Evolutionary conservation across 148 eudicot genomes (phyloP).

Genomic region (Cornus florida): DNA sequence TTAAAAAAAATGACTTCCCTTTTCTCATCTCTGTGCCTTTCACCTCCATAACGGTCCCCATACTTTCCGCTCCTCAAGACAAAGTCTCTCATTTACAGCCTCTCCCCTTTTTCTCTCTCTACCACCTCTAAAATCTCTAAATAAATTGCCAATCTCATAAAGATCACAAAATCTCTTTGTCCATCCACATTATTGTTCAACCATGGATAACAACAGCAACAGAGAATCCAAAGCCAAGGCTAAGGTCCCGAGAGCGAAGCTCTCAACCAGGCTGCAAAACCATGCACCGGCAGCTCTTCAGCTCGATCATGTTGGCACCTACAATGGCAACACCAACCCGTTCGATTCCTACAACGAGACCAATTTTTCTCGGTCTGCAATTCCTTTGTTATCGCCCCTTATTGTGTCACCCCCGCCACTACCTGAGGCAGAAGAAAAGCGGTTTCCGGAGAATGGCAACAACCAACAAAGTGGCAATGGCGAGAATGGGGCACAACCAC

Average conservation of each 20-base stretch:
- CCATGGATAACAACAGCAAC: not conserved
- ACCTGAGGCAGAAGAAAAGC: not conserved
- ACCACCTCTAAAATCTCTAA: not conserved
- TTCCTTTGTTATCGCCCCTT: slow-evolving; percentile 12
- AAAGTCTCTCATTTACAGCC: slow-evolving; percentile 1
- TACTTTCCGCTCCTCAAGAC: slow-evolving; percentile 11
- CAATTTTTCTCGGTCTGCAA: not conserved
- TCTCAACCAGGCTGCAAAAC: slow-evolving; percentile 5
- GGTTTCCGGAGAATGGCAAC: not conserved
- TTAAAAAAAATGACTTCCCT: not conserved
- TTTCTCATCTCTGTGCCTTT: not conserved
- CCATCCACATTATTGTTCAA: not conserved
- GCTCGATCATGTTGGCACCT: not conserved
- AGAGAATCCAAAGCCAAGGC: not conserved
- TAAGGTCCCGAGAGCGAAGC: not conserved
- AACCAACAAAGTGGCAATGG: not conserved
- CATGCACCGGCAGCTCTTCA: slow-evolving; percentile 10
- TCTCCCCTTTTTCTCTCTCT: not conserved
- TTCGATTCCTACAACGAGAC: not conserved
- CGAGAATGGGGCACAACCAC: not conserved
- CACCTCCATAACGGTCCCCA: slow-evolving; percentile 14
- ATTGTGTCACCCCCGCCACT: not conserved
- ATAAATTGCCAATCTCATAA: not conserved
- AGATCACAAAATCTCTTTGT: not conserved
- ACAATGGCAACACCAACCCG: not conserved